Evolutionary conservation across 352 stramenopile species (phyloP).

Genomic region (Pythium phragmiticola): DNA sequence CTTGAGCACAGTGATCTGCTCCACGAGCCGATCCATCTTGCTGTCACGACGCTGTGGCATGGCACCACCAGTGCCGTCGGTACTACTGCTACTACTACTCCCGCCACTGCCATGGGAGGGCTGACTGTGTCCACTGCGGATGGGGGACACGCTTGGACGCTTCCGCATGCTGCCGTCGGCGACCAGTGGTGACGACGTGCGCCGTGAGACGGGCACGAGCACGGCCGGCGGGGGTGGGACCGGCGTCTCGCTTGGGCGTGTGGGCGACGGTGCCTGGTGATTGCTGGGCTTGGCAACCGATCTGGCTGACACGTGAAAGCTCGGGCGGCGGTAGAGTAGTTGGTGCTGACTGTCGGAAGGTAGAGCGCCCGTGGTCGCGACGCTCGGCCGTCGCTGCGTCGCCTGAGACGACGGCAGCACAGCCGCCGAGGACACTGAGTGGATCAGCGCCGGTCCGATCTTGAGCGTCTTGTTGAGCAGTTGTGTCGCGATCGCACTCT

Average conservation of each 20-base stretch:
- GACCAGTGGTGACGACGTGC: conserved; percentile 54
- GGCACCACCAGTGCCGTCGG: background rate
- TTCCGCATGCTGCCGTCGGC: conserved; percentile 35
- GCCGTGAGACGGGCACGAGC: conserved; percentile 54
- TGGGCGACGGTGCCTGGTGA: background rate
- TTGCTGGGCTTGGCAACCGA: conserved; percentile 11
- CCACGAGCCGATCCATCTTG: conserved; percentile 62
- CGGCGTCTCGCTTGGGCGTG: background rate
- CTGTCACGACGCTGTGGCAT: conserved; percentile 38
- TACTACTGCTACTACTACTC: background rate
- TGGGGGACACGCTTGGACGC: conserved; percentile 56
- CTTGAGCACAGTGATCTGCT: conserved; percentile 77
- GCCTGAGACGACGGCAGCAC: conserved; percentile 1
- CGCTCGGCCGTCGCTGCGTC: conserved; percentile 4
- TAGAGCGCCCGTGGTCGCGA: background rate
- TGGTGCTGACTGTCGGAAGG: background rate
- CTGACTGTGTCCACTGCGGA: conserved; percentile 21
- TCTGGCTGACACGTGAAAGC: conserved; percentile 10
- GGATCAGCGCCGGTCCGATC: conserved; percentile 19
- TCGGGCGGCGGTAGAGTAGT: conserved; percentile 6
- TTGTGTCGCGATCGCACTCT: conserved; percentile 27
- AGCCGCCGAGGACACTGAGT: conserved; percentile 6
- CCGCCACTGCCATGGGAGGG: background rate
- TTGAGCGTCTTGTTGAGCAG: conserved; percentile 26
- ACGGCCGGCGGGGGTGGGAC: conserved; percentile 31